Conservation (phyloP, 1,284 basidiomycete species). For the Trichosporon faecale region DNA sequence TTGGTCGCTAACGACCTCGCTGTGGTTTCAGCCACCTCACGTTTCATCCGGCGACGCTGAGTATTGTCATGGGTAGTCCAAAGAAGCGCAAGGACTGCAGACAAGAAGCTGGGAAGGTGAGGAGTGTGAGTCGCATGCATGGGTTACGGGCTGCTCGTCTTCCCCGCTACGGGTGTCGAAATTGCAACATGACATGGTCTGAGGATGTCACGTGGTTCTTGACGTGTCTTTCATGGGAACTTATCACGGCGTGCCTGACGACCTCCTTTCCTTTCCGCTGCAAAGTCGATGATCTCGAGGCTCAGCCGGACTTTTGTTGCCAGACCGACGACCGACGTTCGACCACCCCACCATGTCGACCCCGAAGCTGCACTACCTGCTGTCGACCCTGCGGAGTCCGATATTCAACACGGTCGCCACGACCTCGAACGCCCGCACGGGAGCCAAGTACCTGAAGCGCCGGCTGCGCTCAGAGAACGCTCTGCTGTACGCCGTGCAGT, state of each 20-base stretch:
- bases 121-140: not conserved
- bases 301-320: not conserved
- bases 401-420: constrained; percentile 84
- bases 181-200: not conserved
- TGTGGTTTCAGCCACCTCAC: not conserved
- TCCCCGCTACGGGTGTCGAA: too few relatives aligned
- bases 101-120: not conserved
- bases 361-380: constrained; percentile 31
- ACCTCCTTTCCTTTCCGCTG: constrained; percentile 1
- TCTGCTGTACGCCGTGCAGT: constrained; percentile 62
- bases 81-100: not conserved
- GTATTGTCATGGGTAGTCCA: not conserved
- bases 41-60: not conserved
- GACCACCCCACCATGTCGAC: constrained; percentile 17
- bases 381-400: constrained; percentile 42
- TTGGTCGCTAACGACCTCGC: not conserved
- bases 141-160: not conserved
- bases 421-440: constrained; percentile 69
- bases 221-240: not conserved
- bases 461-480: constrained; percentile 73
- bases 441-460: constrained; percentile 75
- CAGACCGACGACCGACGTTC: not conserved
- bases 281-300: not conserved
- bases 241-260: not conserved
- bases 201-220: not conserved